Percentiles rank a stretch among this genome's conserved stretches.
Evolutionary conservation across 129 eudicot genomes (phyloP).

Genomic region (Pseudognaphalium luteoalbum): DNA sequence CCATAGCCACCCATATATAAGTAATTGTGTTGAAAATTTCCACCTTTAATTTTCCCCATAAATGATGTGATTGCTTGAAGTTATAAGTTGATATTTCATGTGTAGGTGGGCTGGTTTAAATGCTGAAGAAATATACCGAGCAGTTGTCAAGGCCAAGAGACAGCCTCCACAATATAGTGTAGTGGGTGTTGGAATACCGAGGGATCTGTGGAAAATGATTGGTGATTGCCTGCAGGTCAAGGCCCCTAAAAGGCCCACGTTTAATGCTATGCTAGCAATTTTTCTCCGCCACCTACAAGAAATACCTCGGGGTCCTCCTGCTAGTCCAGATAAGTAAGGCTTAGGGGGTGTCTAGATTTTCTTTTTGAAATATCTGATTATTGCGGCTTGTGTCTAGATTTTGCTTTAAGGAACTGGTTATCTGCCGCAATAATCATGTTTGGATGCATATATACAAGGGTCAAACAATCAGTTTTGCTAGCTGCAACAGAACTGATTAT

Average conservation of each 20-base stretch:
- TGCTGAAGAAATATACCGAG: slow-evolving; percentile 85
- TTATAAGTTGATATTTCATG: slow-evolving; percentile 19
- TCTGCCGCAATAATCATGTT: slow-evolving; percentile 9
- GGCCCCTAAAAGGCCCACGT: slow-evolving; percentile 85
- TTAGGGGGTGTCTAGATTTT: not conserved
- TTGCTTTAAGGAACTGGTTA: not conserved
- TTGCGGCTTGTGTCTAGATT: not conserved
- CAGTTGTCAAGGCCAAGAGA: slow-evolving; percentile 66
- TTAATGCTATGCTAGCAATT: slow-evolving; percentile 82
- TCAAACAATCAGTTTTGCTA: slow-evolving; percentile 5
- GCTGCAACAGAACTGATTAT: slow-evolving; percentile 5
- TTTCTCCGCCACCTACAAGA: slow-evolving; percentile 91
- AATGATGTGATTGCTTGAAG: not conserved
- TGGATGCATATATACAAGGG: slow-evolving; percentile 4
- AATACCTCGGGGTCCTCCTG: slow-evolving; percentile 91
- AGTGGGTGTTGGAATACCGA: slow-evolving; percentile 97
- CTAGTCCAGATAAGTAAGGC: slow-evolving; percentile 90
- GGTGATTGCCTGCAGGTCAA: slow-evolving; percentile 95
- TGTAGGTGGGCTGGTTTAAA: slow-evolving; percentile 96
- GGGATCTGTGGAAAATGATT: slow-evolving; percentile 97
- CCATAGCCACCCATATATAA: not conserved
- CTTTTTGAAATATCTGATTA: not conserved
- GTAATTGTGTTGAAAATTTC: not conserved
- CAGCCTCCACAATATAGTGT: slow-evolving; percentile 99
- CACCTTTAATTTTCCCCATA: not conserved